A percentile compares a stretch with the other conserved stretches of the same genome.
These are phyloP conservation scores for Aspergillus texensis DNA, from an alignment of 2,329 filamentous ascomycete species.

Conservation along the genomic window DNA sequence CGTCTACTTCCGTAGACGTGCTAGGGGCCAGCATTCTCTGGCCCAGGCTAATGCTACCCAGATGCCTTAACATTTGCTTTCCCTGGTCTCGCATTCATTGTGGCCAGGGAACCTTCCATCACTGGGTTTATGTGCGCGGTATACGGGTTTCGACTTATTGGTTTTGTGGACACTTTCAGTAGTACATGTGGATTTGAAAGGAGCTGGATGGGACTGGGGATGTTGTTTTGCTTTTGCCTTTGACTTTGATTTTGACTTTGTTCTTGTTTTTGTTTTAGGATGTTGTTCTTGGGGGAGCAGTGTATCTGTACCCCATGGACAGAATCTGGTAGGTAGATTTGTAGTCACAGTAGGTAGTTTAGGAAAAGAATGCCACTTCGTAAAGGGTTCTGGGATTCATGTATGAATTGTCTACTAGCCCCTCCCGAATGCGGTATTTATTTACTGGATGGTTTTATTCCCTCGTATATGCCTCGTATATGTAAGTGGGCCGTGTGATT, in stretches of 20 bases:
- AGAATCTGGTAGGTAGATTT: not conserved
- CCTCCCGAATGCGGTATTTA: not conserved
- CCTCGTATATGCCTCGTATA: not conserved
- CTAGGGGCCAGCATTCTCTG: not conserved
- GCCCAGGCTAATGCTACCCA: not conserved
- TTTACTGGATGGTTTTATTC: not conserved
- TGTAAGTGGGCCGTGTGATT: not conserved
- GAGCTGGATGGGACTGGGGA: not conserved
- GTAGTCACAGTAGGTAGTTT: not conserved
- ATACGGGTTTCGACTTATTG: constrained; percentile 4
- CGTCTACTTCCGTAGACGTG: constrained; percentile 46
- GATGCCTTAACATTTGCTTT: constrained; percentile 23
- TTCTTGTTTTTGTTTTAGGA: not conserved
- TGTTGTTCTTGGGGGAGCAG: not conserved
- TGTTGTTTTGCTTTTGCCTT: not conserved
- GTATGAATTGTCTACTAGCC: not conserved
- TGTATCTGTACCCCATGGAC: not conserved
- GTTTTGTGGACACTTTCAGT: not conserved
- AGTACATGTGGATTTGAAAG: not conserved
- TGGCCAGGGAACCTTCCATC: constrained; percentile 14
- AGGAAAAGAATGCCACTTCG: not conserved
- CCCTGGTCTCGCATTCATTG: constrained; percentile 13
- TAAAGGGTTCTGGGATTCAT: not conserved
- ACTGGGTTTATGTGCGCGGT: not conserved
- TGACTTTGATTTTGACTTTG: not conserved